phyloP scores from a whole-genome alignment of 148 eudicot species.

The Diospyros lotus region DNA sequence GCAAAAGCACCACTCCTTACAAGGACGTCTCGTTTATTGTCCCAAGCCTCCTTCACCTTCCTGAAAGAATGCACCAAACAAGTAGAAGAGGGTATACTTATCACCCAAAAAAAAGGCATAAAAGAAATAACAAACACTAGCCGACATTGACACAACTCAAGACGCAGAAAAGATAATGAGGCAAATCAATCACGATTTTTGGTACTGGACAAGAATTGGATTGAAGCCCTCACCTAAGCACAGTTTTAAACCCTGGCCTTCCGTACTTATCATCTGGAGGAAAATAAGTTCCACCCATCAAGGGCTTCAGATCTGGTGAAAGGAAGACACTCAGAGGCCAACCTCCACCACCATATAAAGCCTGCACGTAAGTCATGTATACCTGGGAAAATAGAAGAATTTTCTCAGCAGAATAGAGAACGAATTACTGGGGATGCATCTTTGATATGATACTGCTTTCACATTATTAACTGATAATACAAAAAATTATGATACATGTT shows the following conservation, averaged over 20 bases:
- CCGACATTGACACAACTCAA: background rate
- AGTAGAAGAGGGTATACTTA: background rate
- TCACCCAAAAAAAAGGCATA: background rate
- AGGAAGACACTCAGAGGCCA: conserved; percentile 94
- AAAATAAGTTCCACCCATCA: conserved; percentile 97
- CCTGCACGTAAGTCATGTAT: conserved; percentile 97
- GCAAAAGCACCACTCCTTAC: conserved; percentile 84
- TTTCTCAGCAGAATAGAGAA: background rate
- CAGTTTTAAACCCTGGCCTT: conserved; percentile 89
- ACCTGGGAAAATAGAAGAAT: conserved; percentile 44
- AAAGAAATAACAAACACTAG: conserved; percentile 5
- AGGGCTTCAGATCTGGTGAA: conserved; percentile 90
- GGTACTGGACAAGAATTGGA: background rate
- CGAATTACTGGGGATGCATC: background rate
- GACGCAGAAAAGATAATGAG: too few species aligned
- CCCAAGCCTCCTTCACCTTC: conserved; percentile 98
- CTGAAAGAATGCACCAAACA: conserved; percentile 27
- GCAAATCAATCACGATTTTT: background rate
- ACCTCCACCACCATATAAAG: conserved; percentile 95
- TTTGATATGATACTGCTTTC: background rate
- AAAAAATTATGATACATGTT: background rate
- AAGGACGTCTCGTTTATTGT: conserved; percentile 58
- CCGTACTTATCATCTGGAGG: conserved; percentile 95
- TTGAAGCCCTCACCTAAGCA: conserved; percentile 56
- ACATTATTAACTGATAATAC: background rate